These are phyloP conservation scores for Talaromyces sp. DNA, from an alignment of 2,329 filamentous ascomycete species.

Conservation along the genomic window DNA sequence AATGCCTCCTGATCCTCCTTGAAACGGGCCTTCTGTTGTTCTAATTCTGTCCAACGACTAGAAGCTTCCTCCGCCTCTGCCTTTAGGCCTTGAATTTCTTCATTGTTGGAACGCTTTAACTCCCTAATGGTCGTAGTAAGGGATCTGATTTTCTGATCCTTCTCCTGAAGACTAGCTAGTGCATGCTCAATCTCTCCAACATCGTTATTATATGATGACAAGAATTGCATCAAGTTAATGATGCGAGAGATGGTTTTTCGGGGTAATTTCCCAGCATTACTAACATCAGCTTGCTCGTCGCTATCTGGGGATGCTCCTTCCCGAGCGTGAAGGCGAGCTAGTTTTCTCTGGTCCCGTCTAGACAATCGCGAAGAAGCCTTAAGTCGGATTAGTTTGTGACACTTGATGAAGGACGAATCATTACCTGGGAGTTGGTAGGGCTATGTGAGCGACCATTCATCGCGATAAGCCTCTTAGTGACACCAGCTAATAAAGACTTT, in stretches of 20 bases:
- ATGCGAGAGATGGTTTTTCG: constrained; percentile 14
- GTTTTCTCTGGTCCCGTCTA: constrained; percentile 1
- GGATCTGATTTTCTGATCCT: constrained; percentile 9
- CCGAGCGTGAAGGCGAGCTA: neutral
- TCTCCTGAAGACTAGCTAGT: constrained; percentile 11
- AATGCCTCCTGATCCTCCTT: constrained; percentile 2
- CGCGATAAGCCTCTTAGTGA: constrained; percentile 3
- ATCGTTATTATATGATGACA: constrained; percentile 12
- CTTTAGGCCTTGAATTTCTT: constrained; percentile 12
- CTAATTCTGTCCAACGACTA: neutral
- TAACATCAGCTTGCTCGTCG: constrained; percentile 1
- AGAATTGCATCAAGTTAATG: constrained; percentile 6
- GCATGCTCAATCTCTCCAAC: constrained; percentile 4
- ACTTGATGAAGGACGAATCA: neutral
- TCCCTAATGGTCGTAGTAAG: constrained; percentile 7
- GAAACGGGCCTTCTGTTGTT: neutral
- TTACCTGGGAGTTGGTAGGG: constrained; percentile 11
- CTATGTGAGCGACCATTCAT: constrained; percentile 14
- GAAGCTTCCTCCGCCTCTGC: neutral
- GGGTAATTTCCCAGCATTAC: neutral
- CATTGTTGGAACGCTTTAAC: constrained; percentile 9
- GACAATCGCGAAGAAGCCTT: constrained; percentile 1
- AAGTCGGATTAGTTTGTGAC: constrained; percentile 1
- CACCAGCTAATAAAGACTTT: neutral
- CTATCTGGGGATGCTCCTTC: neutral